phyloP scores from a whole-genome alignment of 108 stramenopile genomes.

The Nitzschia sp. region DNA sequence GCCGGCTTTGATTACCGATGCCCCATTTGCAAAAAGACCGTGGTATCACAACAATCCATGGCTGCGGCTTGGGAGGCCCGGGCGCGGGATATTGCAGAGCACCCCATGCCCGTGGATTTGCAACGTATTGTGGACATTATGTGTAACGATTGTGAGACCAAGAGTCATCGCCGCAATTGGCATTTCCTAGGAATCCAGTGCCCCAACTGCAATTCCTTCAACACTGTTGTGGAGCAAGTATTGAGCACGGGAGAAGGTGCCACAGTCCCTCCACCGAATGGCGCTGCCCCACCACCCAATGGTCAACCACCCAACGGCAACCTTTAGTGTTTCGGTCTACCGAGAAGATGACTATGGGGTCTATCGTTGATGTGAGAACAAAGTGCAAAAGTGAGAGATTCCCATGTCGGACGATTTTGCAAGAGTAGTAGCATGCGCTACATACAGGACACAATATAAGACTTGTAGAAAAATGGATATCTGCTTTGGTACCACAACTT shows the following conservation, averaged over 20 bases:
- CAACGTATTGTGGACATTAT: constrained; percentile 76
- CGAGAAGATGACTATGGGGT: neutral
- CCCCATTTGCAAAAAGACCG: constrained; percentile 88
- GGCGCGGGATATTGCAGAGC: constrained; percentile 79
- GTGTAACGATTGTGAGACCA: constrained; percentile 85
- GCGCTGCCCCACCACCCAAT: neutral
- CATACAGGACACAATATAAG: no score
- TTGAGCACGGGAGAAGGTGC: constrained; percentile 37
- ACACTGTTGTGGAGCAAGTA: constrained; percentile 79
- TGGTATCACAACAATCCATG: constrained; percentile 69
- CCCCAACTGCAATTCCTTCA: constrained; percentile 70
- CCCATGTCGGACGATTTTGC: no score
- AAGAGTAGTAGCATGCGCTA: no score
- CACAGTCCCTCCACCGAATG: neutral
- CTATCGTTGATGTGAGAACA: no score
- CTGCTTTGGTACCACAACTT: no score
- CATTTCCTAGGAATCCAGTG: constrained; percentile 87
- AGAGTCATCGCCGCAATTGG: constrained; percentile 62
- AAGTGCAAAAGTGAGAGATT: no score
- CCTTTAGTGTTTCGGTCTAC: neutral
- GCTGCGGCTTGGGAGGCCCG: constrained; percentile 79
- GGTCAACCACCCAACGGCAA: constrained; percentile 11
- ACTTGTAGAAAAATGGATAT: no score
- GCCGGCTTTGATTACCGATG: constrained; percentile 87
- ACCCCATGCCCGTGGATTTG: constrained; percentile 86